Evolutionary conservation across 2,329 filamentous ascomycete genomes (phyloP).

Genomic region (Monosporascus cannonballus): DNA sequence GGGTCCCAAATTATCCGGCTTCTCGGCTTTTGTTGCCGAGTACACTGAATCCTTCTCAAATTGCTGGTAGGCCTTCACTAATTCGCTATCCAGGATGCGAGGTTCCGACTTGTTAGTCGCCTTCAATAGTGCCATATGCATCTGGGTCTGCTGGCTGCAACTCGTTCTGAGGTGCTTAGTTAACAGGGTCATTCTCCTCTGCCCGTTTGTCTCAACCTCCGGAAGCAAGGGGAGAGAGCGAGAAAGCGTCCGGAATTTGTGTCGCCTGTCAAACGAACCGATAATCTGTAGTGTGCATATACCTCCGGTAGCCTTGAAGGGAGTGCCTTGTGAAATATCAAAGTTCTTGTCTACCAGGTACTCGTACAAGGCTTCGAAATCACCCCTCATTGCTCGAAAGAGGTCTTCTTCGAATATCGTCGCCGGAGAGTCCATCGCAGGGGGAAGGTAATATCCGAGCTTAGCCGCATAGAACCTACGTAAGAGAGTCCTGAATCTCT

Average conservation of each 20-base stretch:
- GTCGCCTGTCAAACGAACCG: constrained; percentile 56
- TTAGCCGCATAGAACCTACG: constrained; percentile 59
- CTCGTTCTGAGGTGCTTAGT: constrained; percentile 34
- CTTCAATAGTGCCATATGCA: constrained; percentile 46
- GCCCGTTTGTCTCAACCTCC: constrained; percentile 20
- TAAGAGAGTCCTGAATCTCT: constrained; percentile 66
- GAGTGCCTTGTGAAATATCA: constrained; percentile 41
- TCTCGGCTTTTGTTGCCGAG: constrained; percentile 46
- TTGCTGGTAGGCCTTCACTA: constrained; percentile 62
- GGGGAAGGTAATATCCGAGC: constrained; percentile 67
- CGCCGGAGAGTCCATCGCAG: constrained; percentile 32
- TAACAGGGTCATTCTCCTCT: constrained; percentile 36
- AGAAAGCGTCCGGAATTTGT: constrained; percentile 52
- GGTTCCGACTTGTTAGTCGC: constrained; percentile 40
- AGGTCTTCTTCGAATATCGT: constrained; percentile 51
- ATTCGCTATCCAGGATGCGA: constrained; percentile 37
- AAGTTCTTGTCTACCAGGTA: constrained; percentile 61
- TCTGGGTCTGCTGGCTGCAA: constrained; percentile 41
- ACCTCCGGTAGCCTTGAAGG: constrained; percentile 54
- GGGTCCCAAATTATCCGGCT: constrained; percentile 49
- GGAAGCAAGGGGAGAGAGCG: constrained; percentile 66
- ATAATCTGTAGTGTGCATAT: constrained; percentile 66
- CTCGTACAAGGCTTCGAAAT: constrained; percentile 66
- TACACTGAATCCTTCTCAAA: constrained; percentile 60
- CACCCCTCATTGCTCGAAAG: constrained; percentile 56